A percentile compares a stretch with the other conserved stretches of the same genome.
These are phyloP conservation scores for Cladophialophora psammophila DNA, from an alignment of 2,329 filamentous ascomycete genomes.

Conservation along the genomic window DNA sequence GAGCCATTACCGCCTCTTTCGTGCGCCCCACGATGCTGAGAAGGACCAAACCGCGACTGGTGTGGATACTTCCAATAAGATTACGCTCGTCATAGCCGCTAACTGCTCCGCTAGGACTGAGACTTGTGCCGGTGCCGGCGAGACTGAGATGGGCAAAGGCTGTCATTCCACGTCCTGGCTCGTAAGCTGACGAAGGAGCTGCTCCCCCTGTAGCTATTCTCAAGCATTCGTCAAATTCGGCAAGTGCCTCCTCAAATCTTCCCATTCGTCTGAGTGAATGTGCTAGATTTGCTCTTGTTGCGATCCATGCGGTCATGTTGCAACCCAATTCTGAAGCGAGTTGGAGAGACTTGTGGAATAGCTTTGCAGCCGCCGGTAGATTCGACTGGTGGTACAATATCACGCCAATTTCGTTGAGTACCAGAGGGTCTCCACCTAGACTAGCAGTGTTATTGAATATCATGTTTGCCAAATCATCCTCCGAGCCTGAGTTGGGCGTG, in stretches of 20 bases:
- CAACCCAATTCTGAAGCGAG: conserved; percentile 82
- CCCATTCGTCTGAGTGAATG: conserved; percentile 81
- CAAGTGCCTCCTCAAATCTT: conserved; percentile 73
- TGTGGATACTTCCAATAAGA: conserved; percentile 55
- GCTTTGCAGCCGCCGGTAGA: conserved; percentile 74
- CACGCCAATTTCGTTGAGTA: conserved; percentile 94
- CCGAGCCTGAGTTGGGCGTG: conserved; percentile 45
- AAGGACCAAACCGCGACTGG: conserved; percentile 75
- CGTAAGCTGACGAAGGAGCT: conserved; percentile 41
- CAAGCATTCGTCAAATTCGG: conserved; percentile 85
- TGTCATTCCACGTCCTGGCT: conserved; percentile 31
- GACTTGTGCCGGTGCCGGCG: conserved; percentile 25
- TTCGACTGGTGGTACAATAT: conserved; percentile 93
- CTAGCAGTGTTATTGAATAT: conserved; percentile 41
- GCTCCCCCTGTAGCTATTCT: conserved; percentile 76
- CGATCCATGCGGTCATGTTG: conserved; percentile 81
- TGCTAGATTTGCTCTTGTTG: conserved; percentile 85
- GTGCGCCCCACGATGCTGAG: conserved; percentile 75
- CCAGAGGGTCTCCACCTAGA: conserved; percentile 72
- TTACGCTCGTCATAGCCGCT: conserved; percentile 57
- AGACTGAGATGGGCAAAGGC: conserved; percentile 36
- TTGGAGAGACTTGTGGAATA: conserved; percentile 78
- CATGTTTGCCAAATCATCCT: conserved; percentile 33
- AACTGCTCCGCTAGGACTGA: conserved; percentile 47
- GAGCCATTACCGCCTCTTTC: conserved; percentile 78